Conservation (phyloP, 495 filamentous ascomycete species). For the Entonaema liquescens region DNA sequence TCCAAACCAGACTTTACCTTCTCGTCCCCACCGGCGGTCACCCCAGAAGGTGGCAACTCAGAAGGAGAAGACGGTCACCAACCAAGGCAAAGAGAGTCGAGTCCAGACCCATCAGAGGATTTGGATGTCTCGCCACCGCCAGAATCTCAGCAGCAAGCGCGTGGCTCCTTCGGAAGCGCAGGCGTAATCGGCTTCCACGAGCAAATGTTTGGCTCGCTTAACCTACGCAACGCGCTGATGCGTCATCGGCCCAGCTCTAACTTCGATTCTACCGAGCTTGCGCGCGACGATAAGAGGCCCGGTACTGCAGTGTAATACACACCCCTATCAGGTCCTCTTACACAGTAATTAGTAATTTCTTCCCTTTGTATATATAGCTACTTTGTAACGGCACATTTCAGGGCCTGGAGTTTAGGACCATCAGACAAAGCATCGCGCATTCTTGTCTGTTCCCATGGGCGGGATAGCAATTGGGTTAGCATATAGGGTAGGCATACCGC, state of each 20-base stretch:
- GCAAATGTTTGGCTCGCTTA: constrained; percentile 45
- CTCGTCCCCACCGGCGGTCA: constrained; percentile 31
- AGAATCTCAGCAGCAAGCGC: constrained; percentile 4
- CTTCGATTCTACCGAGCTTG: not conserved
- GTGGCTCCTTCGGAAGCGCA: constrained; percentile 48
- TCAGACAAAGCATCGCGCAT: not conserved
- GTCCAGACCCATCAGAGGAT: constrained; percentile 34
- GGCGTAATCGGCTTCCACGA: constrained; percentile 54
- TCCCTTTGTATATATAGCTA: not conserved
- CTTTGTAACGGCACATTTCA: not conserved
- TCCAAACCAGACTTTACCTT: constrained; percentile 43
- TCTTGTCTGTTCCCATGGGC: not conserved
- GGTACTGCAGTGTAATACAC: constrained; percentile 22
- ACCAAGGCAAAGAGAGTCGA: not conserved
- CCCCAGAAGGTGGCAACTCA: constrained; percentile 7
- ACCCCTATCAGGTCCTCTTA: not conserved
- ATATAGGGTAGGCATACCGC: not conserved
- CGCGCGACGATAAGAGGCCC: constrained; percentile 19
- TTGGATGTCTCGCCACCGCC: not conserved
- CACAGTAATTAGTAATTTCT: not conserved
- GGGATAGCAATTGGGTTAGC: not conserved
- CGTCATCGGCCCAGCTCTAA: constrained; percentile 19
- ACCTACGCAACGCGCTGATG: constrained; percentile 47
- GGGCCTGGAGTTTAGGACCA: not conserved
- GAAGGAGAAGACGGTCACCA: constrained; percentile 9